Conservation (phyloP, 1,284 basidiomycete species). For the Mycosarcoma maydis region DNA sequence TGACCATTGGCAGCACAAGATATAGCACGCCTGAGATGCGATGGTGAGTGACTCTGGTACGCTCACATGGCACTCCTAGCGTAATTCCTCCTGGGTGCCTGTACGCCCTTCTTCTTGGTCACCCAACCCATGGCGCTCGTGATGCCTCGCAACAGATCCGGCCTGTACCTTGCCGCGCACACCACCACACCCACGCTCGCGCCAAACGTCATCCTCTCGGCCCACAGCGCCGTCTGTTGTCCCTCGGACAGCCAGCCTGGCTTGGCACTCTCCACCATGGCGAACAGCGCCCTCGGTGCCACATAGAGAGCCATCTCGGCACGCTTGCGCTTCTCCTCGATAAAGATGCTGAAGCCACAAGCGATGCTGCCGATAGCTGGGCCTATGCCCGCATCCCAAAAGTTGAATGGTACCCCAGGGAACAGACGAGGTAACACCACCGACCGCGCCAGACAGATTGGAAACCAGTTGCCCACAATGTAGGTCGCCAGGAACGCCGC, state of each 20-base stretch:
- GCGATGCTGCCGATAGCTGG: slow-evolving; percentile 39
- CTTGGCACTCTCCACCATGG: slow-evolving; percentile 48
- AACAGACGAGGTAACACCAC: slow-evolving; percentile 48
- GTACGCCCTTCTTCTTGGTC: slow-evolving; percentile 14
- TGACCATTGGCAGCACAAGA: no score
- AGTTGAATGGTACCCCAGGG: slow-evolving; percentile 38
- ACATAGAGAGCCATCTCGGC: slow-evolving; percentile 68
- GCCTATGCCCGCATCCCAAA: slow-evolving; percentile 58
- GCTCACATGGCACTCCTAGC: slow-evolving; percentile 22
- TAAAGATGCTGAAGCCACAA: slow-evolving; percentile 62
- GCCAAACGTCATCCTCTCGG: slow-evolving; percentile 54
- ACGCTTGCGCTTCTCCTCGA: slow-evolving; percentile 67
- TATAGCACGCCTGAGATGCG: no score
- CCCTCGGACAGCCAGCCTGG: slow-evolving; percentile 57
- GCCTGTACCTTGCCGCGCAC: slow-evolving; percentile 47
- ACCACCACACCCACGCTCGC: slow-evolving; percentile 48
- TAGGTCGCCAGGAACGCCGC: slow-evolving; percentile 68
- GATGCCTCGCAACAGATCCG: slow-evolving; percentile 55
- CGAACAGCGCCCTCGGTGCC: slow-evolving; percentile 67
- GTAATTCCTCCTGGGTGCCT: slow-evolving; percentile 23
- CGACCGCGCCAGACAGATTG: slow-evolving; percentile 55
- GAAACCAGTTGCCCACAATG: slow-evolving; percentile 66
- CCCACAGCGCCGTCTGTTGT: slow-evolving; percentile 41
- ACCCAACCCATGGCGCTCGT: slow-evolving; percentile 57
- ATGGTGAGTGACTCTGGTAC: no score